Percentiles rank a stretch among this genome's conserved stretches.
phyloP scores from a whole-genome alignment of 441 rosid species.

The Populus trichocarpa region DNA sequence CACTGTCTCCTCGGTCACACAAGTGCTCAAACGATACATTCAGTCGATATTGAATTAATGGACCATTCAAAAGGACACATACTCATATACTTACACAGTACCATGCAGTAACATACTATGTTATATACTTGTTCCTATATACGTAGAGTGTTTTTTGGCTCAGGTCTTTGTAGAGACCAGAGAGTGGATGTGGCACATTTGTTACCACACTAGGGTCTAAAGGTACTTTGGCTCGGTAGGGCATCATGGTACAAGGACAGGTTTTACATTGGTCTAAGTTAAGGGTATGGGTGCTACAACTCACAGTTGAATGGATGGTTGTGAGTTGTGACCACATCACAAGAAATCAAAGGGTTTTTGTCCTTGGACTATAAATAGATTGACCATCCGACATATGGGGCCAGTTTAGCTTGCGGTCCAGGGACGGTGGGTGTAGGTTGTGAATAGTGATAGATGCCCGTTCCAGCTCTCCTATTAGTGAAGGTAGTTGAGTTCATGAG shows the following conservation, averaged over 20 bases:
- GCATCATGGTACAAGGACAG: background rate
- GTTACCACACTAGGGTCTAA: slow-evolving; percentile 4
- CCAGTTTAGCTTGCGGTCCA: slow-evolving; percentile 35
- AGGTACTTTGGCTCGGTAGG: background rate
- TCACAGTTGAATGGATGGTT: slow-evolving; percentile 26
- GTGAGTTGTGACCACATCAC: slow-evolving; percentile 9
- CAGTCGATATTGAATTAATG: background rate
- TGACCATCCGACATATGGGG: slow-evolving; percentile 59
- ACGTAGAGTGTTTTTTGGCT: background rate
- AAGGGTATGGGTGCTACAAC: slow-evolving; percentile 15
- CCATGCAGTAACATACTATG: background rate
- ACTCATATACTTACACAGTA: background rate
- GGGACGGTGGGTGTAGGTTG: slow-evolving; percentile 39
- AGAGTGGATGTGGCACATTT: slow-evolving; percentile 13
- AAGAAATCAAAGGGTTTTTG: slow-evolving; percentile 12
- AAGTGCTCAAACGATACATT: background rate
- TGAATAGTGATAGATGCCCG: slow-evolving; percentile 25
- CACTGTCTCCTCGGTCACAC: background rate
- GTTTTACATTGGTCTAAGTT: background rate
- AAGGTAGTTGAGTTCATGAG: slow-evolving; percentile 16
- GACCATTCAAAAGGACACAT: background rate
- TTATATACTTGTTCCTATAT: background rate
- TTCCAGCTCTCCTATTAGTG: background rate
- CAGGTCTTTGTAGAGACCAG: background rate
- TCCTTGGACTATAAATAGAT: slow-evolving; percentile 16